Evolutionary conservation across 2,329 filamentous ascomycete species (phyloP), one percentile per base, ranked within the genome.

Genomic region (Aspergillus sergii): DNA sequence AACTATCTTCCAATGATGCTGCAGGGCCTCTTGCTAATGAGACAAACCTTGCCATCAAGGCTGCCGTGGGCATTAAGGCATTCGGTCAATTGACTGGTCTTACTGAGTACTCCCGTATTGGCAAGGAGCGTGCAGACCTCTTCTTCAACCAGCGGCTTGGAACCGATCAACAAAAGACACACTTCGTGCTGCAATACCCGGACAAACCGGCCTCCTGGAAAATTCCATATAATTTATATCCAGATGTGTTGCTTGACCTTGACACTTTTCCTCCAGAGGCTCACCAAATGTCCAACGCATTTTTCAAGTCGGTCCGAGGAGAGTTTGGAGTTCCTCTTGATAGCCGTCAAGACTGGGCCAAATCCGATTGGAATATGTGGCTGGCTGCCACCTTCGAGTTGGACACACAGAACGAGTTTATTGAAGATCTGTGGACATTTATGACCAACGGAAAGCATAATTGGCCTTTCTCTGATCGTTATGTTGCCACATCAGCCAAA

Each of bases 21-120:
- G 75, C 78, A 4, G 79, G 79, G 1, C 69, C 72, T 10, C 70
- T 78, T 6, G 71, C 77, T 11, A 82, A 83, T 57, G 78, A 82
- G 65, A 83, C 82, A 8, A 80, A 80, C 59, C 75, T 83, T 3
- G 81, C 80, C 6, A 78, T 83, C 66, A 83, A 83, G 67, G 76
- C 80, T 4, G 80, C 80, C 7, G 76, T 84, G 9, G 81, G 77
- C 0, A 73, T 84, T n/a, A 78, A 77, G 39, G 81, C 82, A 19
- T 82, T 79, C 61, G 79, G 80, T 12, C 67, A 73, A 46, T 66
- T 83, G 41, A 78, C 75, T 21, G 75, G 75, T 2, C 61, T 76
- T 19, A 59, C 58, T 0, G 74, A 76, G 53, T 82, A 82, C 64
- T 76, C 77, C 2, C 66, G 67, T 5, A 69, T 74, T 45, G 80